A percentile compares a stretch with the other conserved stretches of the same genome.
Conservation (phyloP, 352 stramenopile genomes). For the Blastocystis hominis region DNA sequence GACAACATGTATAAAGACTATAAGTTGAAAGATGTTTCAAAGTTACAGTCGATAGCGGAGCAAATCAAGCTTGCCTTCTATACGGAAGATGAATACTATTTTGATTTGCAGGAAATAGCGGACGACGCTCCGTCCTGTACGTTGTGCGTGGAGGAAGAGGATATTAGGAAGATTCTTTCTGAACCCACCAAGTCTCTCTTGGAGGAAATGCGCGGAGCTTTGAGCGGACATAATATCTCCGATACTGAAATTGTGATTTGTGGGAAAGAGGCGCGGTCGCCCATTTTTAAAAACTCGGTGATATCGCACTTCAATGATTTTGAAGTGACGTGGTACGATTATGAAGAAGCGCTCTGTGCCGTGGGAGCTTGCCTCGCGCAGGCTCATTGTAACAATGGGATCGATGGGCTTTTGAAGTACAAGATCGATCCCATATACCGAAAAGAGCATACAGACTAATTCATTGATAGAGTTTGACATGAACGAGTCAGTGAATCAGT, state of each 20-base stretch:
- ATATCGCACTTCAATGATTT: neutral
- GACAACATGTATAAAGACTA: neutral
- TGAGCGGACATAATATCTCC: no score
- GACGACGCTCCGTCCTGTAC: no score
- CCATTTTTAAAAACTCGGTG: neutral
- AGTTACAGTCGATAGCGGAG: neutral
- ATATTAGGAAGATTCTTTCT: no score
- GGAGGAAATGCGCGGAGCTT: no score
- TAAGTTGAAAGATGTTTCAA: no score
- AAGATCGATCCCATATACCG: no score
- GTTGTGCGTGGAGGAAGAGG: no score
- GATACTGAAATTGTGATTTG: neutral
- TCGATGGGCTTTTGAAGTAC: neutral
- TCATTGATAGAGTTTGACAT: no score
- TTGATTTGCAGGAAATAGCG: no score
- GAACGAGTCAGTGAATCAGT: no score
- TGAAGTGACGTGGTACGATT: neutral
- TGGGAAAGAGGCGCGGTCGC: neutral
- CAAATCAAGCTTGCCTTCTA: neutral
- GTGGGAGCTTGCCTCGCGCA: neutral
- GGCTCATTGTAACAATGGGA: neutral
- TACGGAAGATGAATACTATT: neutral
- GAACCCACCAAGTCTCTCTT: no score
- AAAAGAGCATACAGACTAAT: no score
- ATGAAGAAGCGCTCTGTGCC: neutral